phyloP scores from a whole-genome alignment of 2,329 filamentous ascomycete species.

The Ophiosphaerella herpotricha region DNA sequence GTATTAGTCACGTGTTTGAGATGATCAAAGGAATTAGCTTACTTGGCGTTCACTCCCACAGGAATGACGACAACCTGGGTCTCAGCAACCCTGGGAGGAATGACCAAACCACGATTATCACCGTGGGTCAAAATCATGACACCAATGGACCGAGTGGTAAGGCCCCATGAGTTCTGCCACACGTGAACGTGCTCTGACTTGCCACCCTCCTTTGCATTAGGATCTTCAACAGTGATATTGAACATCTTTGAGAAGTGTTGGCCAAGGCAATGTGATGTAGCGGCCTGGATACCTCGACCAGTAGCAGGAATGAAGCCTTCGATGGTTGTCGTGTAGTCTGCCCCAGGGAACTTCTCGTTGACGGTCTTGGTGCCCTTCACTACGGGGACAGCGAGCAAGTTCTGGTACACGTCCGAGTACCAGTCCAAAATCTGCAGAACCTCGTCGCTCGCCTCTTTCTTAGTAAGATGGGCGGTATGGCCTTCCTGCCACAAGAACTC shows the following conservation, averaged over 20 bases:
- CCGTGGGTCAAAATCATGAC: slow-evolving; percentile 99
- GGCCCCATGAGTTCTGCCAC: slow-evolving; percentile 99
- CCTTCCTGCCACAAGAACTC: slow-evolving; percentile 99
- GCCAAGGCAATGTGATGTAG: slow-evolving; percentile 89
- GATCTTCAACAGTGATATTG: slow-evolving; percentile 95
- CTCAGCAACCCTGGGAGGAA: slow-evolving; percentile 88
- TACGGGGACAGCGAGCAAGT: slow-evolving; percentile 92
- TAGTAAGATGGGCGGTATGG: slow-evolving; percentile 87
- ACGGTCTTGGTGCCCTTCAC: slow-evolving; percentile 94
- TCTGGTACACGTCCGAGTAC: slow-evolving; percentile 89
- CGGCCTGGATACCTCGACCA: slow-evolving; percentile 94
- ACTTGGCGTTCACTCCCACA: slow-evolving; percentile 90
- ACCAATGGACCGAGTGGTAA: slow-evolving; percentile 95
- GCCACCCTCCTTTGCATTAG: slow-evolving; percentile 65
- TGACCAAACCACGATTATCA: slow-evolving; percentile 91
- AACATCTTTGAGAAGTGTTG: slow-evolving; percentile 99
- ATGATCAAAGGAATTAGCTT: slow-evolving; percentile 43
- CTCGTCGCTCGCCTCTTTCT: slow-evolving; percentile 79
- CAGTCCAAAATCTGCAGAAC: slow-evolving; percentile 91
- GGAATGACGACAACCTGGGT: slow-evolving; percentile 86
- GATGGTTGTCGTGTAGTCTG: slow-evolving; percentile 94
- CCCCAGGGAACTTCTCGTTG: slow-evolving; percentile 97
- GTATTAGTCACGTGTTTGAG: slow-evolving; percentile 6
- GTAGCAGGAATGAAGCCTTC: slow-evolving; percentile 97
- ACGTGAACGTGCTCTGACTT: slow-evolving; percentile 76